A percentile compares a stretch with the other conserved stretches of the same genome.
Evolutionary conservation across 176 grass and related monocot species (phyloP).

Genomic region (Bolboschoenus planiculmis): DNA sequence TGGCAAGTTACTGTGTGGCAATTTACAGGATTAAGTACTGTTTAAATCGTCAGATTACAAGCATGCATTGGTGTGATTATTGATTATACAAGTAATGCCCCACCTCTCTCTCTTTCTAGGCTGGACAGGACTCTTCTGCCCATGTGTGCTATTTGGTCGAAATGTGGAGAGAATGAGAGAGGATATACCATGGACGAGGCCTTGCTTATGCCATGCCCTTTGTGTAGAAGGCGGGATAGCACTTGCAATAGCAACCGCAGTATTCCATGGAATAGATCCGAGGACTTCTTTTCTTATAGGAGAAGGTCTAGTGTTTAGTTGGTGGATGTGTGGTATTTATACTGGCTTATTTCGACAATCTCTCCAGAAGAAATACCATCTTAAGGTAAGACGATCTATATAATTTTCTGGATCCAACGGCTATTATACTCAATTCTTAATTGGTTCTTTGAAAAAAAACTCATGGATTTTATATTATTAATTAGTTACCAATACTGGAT

Average conservation of each 20-base stretch:
- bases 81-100: not conserved
- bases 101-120: slow-evolving; percentile 16
- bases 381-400: slow-evolving; percentile 31
- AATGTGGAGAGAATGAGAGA: slow-evolving; percentile 48
- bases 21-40: not conserved
- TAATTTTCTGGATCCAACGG: not conserved
- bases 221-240: slow-evolving; percentile 64
- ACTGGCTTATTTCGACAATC: slow-evolving; percentile 25
- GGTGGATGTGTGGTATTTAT: slow-evolving; percentile 51
- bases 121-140: slow-evolving; percentile 54
- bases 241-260: slow-evolving; percentile 39
- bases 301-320: slow-evolving; percentile 49
- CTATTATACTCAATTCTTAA: not conserved
- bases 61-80: not conserved
- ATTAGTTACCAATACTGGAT: not conserved
- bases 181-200: slow-evolving; percentile 47
- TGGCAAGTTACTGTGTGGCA: not conserved
- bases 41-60: not conserved
- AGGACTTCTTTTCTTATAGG: slow-evolving; percentile 35
- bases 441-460: not conserved
- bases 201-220: slow-evolving; percentile 55
- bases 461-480: not conserved
- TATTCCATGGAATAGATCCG: slow-evolving; percentile 57
- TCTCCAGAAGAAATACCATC: slow-evolving; percentile 60
- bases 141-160: slow-evolving; percentile 67